Conservation (phyloP, 2,329 filamentous ascomycete species). For the Metarhizium robertsii region DNA sequence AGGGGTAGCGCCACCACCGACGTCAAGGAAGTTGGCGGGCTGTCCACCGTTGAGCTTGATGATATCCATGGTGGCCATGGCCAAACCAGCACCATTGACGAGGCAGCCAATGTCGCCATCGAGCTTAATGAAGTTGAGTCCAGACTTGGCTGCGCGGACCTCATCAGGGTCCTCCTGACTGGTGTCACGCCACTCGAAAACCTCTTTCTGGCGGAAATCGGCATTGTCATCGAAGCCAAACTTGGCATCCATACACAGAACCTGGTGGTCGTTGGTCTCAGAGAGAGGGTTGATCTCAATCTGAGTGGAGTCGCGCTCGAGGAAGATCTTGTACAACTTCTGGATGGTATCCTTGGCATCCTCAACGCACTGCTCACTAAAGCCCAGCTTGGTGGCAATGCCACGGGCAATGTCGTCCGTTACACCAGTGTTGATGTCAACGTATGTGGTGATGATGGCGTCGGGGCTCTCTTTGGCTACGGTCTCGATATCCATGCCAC, state of each 20-base stretch:
- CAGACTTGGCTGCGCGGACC: constrained; percentile 89
- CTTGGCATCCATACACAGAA: constrained; percentile 99
- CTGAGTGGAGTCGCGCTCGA: constrained; percentile 96
- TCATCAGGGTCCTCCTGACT: constrained; percentile 96
- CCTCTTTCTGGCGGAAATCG: constrained; percentile 93
- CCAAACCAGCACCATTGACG: constrained; percentile 96
- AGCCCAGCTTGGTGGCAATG: constrained; percentile 87
- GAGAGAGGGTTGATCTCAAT: constrained; percentile 99
- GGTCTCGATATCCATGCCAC: constrained; percentile 98
- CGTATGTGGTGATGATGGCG: constrained; percentile 86
- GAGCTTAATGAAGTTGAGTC: constrained; percentile 99
- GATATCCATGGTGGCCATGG: constrained; percentile 99
- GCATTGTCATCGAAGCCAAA: constrained; percentile 98
- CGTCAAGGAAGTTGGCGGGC: constrained; percentile 98
- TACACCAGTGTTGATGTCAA: constrained; percentile 90
- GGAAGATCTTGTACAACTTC: constrained; percentile 98
- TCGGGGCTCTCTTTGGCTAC: constrained; percentile 97
- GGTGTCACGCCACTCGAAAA: constrained; percentile 88
- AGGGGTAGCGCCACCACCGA: constrained; percentile 93
- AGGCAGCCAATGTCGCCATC: constrained; percentile 98
- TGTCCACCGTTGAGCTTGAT: constrained; percentile 98
- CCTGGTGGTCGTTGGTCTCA: constrained; percentile 96
- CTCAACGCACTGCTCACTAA: constrained; percentile 95
- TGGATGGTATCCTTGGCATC: constrained; percentile 94
- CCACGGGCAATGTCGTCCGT: constrained; percentile 89